Conservation (phyloP, 169 alveolate species). For the Besnoitia besnoiti region DNA sequence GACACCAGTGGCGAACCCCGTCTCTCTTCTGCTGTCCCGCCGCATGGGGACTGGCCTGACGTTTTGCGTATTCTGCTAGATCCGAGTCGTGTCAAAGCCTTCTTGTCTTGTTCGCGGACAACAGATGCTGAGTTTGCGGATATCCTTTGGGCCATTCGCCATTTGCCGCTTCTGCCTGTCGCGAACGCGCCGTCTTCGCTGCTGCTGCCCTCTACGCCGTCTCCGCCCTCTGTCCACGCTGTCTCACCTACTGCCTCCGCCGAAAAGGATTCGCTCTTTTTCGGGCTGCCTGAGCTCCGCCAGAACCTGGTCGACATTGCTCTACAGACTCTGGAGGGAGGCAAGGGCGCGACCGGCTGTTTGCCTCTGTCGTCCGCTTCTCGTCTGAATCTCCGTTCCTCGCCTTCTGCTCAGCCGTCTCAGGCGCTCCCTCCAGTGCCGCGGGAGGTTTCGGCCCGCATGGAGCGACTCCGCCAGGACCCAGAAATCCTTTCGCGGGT, state of each 20-base stretch:
- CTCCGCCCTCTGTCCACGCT: background rate
- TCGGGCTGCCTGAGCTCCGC: background rate
- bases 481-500: background rate
- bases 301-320: background rate
- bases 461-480: background rate
- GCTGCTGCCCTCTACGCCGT: background rate
- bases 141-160: constrained; percentile 19
- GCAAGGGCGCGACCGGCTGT: background rate
- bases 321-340: background rate
- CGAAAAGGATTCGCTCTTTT: background rate
- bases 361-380: background rate
- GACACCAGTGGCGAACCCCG: too few species aligned
- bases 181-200: background rate
- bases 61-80: background rate
- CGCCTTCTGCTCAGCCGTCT: background rate
- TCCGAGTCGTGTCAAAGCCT: background rate
- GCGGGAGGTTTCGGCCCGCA: background rate
- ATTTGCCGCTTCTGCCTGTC: constrained; percentile 18
- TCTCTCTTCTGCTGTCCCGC: too few species aligned
- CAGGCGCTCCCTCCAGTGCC: background rate
- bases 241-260: background rate
- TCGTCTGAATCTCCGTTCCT: background rate
- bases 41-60: background rate
- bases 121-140: constrained; percentile 9
- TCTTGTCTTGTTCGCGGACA: background rate